Conservation (phyloP, 495 filamentous ascomycete species). For the Apodospora peruviana region DNA sequence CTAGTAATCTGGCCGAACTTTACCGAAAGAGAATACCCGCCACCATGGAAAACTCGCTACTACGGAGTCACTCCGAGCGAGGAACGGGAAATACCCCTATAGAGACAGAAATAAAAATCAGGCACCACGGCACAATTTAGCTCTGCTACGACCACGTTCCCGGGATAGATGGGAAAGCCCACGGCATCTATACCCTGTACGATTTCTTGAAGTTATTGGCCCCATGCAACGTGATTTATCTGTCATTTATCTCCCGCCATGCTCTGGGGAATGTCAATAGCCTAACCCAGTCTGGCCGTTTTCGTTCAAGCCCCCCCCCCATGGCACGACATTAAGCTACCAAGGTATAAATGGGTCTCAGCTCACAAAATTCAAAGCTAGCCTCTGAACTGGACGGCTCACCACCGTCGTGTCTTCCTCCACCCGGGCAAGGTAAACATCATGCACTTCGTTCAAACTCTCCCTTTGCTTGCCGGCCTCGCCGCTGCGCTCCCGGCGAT, state of each 20-base stretch:
- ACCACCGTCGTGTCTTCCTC: neutral
- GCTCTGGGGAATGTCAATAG: conserved; percentile 2
- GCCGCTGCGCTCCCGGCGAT: conserved; percentile 6
- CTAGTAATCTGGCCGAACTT: conserved; percentile 11
- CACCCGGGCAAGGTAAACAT: neutral
- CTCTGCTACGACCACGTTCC: conserved; percentile 4
- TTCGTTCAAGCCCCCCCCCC: conserved; percentile 1
- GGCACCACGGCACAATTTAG: conserved; percentile 2
- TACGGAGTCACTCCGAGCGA: conserved; percentile 4
- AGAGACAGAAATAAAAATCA: conserved; percentile 1
- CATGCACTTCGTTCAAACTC: conserved; percentile 6
- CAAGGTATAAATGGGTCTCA: neutral
- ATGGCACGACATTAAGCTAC: neutral
- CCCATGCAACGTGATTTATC: conserved; percentile 5
- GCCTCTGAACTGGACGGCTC: neutral
- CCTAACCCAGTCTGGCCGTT: neutral
- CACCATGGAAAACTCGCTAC: neutral
- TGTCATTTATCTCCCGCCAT: conserved; percentile 5
- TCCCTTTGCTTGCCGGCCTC: conserved; percentile 12
- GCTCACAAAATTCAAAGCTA: neutral
- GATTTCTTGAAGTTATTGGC: neutral
- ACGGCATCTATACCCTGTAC: conserved; percentile 3
- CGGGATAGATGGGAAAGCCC: conserved; percentile 12
- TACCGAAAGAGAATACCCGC: conserved; percentile 6
- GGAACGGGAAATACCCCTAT: conserved; percentile 1